Base-by-base conservation (phyloP, 495 filamentous ascomycete species). In the Penicillium subrubescens region DNA sequence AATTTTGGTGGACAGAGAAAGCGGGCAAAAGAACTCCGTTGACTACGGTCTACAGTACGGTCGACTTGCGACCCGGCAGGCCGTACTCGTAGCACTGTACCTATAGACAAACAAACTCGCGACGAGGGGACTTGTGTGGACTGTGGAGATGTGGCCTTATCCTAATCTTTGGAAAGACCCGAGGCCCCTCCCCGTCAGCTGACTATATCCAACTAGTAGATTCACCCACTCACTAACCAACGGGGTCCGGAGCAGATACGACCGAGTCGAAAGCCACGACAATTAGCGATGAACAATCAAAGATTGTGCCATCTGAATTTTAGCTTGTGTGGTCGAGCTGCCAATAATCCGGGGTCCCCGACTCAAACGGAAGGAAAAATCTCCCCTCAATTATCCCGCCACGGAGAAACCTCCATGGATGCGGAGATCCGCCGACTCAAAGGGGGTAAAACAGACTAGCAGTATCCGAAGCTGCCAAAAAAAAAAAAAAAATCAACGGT, bases 401-500 rank as follows among this genome's bases (percentile, higher is more conserved):
- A 56, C 53, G 53, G 53, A 56, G 53, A 56, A 56, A 56, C 53
- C 53, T 56, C 53, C 53, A 56, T 56, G 53, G 53, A 37, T 35
- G 53, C 53, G 53, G 51, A 54, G 51, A 54, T 54, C 53, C 17
- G 52, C 31, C 52, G 29, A 34, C 50, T 53, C 50, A 23, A 56
- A 56, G 29, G 34, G 34, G 33, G 33, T 33, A 3, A 2, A 29
- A 14, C 17, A 53, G 59, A 64, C 62, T 8, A 27, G 31, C 50
- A 19, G 19, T 8, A 29, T 54, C n/a, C 19, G 6, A 34, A 33
- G 27, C 51, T 31, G 25, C 51, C 46, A 25, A 12, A 29, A 25
- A 31, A 33, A 33, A 27, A 21, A 25, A 12, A 29, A 25, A 31
- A 33, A 33, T 27, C 8, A 53, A n/a, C 15, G n/a, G 5, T 5